Percentiles rank a stretch among this genome's conserved stretches.
phyloP scores from a whole-genome alignment of 306 rosid species.

The Quercus bicolor region DNA sequence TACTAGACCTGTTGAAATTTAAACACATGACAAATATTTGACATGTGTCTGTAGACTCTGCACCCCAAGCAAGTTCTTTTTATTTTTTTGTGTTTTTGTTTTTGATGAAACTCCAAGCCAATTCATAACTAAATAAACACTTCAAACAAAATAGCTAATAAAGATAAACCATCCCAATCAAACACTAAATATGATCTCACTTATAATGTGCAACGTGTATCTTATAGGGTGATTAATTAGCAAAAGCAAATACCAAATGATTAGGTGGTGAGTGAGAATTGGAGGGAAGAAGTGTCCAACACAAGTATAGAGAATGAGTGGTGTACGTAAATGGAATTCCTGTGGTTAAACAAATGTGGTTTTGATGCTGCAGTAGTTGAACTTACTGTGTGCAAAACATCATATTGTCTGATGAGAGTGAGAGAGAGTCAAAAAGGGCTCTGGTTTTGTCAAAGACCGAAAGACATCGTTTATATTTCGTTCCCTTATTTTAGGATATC shows the following conservation, averaged over 20 bases:
- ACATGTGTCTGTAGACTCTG: accelerated
- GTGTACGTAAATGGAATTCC: conserved; percentile 18
- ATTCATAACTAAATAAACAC: too few species aligned
- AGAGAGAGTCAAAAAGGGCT: not conserved
- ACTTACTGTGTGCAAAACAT: too few species aligned
- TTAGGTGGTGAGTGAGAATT: not conserved
- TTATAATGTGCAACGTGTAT: too few species aligned
- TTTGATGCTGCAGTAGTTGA: not conserved
- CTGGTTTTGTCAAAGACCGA: not conserved
- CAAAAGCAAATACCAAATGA: not conserved
- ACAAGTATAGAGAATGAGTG: not conserved
- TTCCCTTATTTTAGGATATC: not conserved
- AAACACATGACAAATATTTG: too few species aligned
- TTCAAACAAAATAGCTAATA: too few species aligned
- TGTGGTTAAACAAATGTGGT: not conserved
- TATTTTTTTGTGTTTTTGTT: too few species aligned
- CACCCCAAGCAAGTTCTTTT: too few species aligned
- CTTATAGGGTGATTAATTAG: too few species aligned
- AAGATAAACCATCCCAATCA: too few species aligned
- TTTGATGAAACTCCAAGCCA: too few species aligned
- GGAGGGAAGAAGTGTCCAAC: not conserved
- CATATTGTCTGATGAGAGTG: not conserved
- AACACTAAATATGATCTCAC: too few species aligned
- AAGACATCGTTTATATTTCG: not conserved
- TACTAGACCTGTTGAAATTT: too few species aligned